Percentiles rank a stretch among this genome's conserved stretches.
Evolutionary conservation across 768 basidiomycete genomes (phyloP).

Genomic region (Phaeolepiota aurea): DNA sequence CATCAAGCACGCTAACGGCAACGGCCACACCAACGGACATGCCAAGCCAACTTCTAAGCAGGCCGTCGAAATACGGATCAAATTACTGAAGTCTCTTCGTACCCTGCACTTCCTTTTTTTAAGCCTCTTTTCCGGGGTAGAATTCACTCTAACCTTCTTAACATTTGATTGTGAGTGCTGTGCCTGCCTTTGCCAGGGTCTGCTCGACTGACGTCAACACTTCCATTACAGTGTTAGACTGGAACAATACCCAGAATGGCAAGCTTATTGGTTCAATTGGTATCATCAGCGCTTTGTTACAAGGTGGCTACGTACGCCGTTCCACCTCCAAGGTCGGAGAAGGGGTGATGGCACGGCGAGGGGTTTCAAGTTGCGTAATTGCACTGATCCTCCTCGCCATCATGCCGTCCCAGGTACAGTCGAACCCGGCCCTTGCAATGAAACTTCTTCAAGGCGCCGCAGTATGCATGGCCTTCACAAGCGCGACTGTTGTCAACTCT

Average conservation of each 20-base stretch:
- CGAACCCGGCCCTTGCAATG: conserved; percentile 34
- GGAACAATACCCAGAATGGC: conserved; percentile 86
- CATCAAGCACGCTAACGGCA: conserved; percentile 2
- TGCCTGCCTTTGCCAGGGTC: conserved; percentile 1
- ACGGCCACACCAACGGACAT: conserved; percentile 8
- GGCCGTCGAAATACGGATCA: conserved; percentile 42
- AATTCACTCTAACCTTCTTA: conserved; percentile 94
- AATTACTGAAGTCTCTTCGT: conserved; percentile 50
- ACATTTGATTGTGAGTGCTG: conserved; percentile 74
- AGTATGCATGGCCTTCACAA: conserved; percentile 85
- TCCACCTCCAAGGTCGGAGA: conserved; percentile 70
- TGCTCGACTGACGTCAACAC: neutral
- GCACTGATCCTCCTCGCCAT: conserved; percentile 66
- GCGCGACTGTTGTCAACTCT: conserved; percentile 91
- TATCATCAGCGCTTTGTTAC: conserved; percentile 79
- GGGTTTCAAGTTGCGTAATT: conserved; percentile 63
- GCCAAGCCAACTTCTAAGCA: conserved; percentile 9
- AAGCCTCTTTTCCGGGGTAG: conserved; percentile 87
- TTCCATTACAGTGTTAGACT: conserved; percentile 60
- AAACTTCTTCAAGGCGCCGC: conserved; percentile 62
- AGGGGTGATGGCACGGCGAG: conserved; percentile 74
- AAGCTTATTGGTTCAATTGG: conserved; percentile 82
- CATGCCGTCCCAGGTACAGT: conserved; percentile 49
- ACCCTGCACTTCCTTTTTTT: conserved; percentile 80
- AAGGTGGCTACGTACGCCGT: conserved; percentile 92